Percentiles rank a stretch among this genome's conserved stretches.
phyloP scores from a whole-genome alignment of 305 asterid genomes.

The Fraxinus latifolia region DNA sequence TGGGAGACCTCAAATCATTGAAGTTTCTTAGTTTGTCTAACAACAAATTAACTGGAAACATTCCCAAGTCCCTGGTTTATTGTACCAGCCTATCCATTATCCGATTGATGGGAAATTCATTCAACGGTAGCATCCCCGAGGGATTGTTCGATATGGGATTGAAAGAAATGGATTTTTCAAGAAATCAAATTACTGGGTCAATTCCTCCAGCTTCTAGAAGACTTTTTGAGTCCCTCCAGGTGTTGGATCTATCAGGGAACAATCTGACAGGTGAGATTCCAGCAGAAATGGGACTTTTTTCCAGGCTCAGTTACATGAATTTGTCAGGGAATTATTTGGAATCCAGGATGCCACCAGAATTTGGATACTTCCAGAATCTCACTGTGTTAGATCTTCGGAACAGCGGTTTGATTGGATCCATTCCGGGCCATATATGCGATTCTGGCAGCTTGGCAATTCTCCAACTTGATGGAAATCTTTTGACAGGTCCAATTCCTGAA shows the following conservation, averaged over 20 bases:
- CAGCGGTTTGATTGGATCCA: conserved; percentile 52
- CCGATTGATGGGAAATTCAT: conserved; percentile 49
- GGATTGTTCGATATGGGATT: conserved; percentile 57
- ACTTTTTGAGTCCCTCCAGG: conserved; percentile 50
- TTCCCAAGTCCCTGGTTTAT: conserved; percentile 51
- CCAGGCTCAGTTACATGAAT: conserved; percentile 67
- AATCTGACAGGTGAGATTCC: conserved; percentile 66
- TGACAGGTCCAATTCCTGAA: conserved; percentile 67
- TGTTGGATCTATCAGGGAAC: conserved; percentile 71
- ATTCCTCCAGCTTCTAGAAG: conserved; percentile 60
- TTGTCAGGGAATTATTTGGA: conserved; percentile 73
- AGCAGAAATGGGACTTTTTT: conserved; percentile 67
- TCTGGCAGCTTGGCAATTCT: conserved; percentile 79
- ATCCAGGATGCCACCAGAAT: conserved; percentile 68
- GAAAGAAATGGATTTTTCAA: conserved; percentile 67
- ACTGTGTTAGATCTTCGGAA: conserved; percentile 67
- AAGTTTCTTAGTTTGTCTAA: conserved; percentile 38
- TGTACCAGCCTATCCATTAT: conserved; percentile 43
- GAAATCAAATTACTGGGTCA: conserved; percentile 60
- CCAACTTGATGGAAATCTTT: conserved; percentile 82
- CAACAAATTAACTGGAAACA: conserved; percentile 51
- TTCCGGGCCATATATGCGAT: conserved; percentile 76
- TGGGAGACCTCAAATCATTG: conserved; percentile 49
- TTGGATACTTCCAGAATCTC: conserved; percentile 70
- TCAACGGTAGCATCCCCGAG: conserved; percentile 60